Base-by-base conservation (phyloP, 2,329 filamentous ascomycete species). In the Corniculantispora saksenae region DNA sequence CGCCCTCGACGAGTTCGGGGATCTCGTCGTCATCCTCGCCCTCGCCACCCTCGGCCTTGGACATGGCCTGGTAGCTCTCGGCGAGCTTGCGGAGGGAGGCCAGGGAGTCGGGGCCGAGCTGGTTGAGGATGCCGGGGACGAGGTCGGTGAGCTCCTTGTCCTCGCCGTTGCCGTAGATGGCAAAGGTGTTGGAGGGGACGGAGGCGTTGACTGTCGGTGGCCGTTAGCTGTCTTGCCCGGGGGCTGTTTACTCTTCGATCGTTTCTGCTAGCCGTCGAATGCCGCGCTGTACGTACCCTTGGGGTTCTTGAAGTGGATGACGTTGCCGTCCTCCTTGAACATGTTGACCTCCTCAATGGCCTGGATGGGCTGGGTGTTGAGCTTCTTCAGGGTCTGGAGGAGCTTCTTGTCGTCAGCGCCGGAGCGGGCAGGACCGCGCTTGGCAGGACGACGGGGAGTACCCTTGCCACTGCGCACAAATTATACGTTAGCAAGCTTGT, bases 271-370 rank as follows among this genome's bases (percentile, higher is more conserved):
- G 25, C n/a, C 2, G 38, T 21, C 15, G 3, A 17, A 8, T 51
- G 29, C 6, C 21, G 67, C 25, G 71, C 66, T 61, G 67, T 62
- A 84, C 88, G 78, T 84, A 98, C 95, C 95, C 87, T 97, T 97
- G 74, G 95, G 95, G 77, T 92, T 92, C 75, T 93, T 91, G 81
- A 99, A 99, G 89, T 99, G 95, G 78, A 99, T 98, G 81, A 99
- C 95, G 82, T 99, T 99, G 82, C 95, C 95, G 80, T 99, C 95
- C 79, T 92, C 91, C 91, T 99, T 99, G 91, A 99, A 99, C 95
- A 99, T 99, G 91, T 99, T 99, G 81, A 99, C 95, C 87, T 99
- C 95, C 89, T 99, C 95, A 76, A 99, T 99, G 72, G 92, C 93
- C 86, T 97, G 94, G 83, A 99, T 98, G 76, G 95, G 95, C 89